Evolutionary conservation across 306 rosid species (phyloP).

Genomic region (Cyclanthera cordifolia): DNA sequence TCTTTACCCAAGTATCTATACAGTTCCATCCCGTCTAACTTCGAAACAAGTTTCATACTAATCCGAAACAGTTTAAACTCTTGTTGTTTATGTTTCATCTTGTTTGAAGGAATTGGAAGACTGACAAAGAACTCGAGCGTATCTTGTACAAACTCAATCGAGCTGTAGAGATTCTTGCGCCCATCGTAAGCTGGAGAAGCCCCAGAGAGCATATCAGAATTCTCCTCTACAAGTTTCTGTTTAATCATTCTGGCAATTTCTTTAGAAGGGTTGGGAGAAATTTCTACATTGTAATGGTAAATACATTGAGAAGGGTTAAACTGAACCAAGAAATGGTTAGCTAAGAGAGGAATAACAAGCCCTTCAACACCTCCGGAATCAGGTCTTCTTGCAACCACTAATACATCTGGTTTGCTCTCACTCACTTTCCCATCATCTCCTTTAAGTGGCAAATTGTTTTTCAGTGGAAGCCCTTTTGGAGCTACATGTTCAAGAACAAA

Average conservation of each 20-base stretch:
- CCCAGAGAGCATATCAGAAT: constrained; percentile 50
- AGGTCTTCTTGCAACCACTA: constrained; percentile 75
- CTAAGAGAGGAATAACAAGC: constrained; percentile 56
- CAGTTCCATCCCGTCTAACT: constrained; percentile 62
- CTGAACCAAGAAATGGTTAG: constrained; percentile 79
- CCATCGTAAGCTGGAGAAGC: constrained; percentile 88
- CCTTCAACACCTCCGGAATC: constrained; percentile 97
- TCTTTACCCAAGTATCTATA: constrained; percentile 59
- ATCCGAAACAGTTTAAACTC: constrained; percentile 55
- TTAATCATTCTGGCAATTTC: constrained; percentile 68
- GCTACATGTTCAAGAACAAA: constrained; percentile 21
- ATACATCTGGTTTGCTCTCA: constrained; percentile 36
- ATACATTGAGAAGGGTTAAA: constrained; percentile 59
- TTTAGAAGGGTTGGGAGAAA: constrained; percentile 80
- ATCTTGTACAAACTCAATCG: constrained; percentile 67
- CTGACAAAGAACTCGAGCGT: constrained; percentile 71
- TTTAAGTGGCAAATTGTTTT: constrained; percentile 26
- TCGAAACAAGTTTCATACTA: constrained; percentile 68
- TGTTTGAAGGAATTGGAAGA: constrained; percentile 55
- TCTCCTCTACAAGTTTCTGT: constrained; percentile 56
- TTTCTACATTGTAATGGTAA: constrained; percentile 90
- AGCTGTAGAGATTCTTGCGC: constrained; percentile 74
- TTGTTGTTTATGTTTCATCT: constrained; percentile 24
- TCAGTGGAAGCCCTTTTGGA: constrained; percentile 34
- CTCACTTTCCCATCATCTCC: constrained; percentile 40